Base-by-base conservation (phyloP, 768 basidiomycete genomes). In the Galerina marginata region DNA sequence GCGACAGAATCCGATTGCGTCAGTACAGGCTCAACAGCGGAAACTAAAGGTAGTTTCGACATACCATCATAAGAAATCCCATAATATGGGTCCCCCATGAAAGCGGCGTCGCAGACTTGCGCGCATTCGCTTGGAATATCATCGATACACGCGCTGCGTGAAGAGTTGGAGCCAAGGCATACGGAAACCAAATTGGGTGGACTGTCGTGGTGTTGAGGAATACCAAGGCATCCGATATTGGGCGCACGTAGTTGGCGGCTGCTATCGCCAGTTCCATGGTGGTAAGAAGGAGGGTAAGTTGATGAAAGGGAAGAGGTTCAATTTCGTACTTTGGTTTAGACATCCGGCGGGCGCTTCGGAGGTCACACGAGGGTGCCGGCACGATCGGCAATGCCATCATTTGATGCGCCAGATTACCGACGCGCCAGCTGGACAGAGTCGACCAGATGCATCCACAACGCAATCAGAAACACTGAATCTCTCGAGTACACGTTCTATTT, bases 1-100 rank as follows among this genome's bases (percentile, higher is more conserved):
- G 58, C 44, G 9, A 54, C 40, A 49, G 43, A 45, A 47, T 48
- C 43, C 7, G 36, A 33, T 3, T 33, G 14, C 38, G 26, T 39
- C 14, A n/a, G 25, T 36, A 54, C 45, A 37, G 39, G 33, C 50
- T 37, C 16, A 37, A 26, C 25, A 6, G 23, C 38, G 33, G 42
- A 16, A 37, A 23, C n/a, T 36, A 25, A 39, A n/a, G 38, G 23
- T 37, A 20, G 4, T 25, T 16, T 53, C 9, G 3, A 53, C 74
- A 37, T 44, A 81, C 81, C 79, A 82, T 83, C 23, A 83, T 63
- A 9, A 83, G 72, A 62, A 78, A 84, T 7, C 83, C 82, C 11
- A 69, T 68, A 11, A 83, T 68, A 66, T 82, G 77, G 3, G 77
- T 75, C 4, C 75, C 76, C 81, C 81, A 83, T 9, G 79, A 74